Evolutionary conservation across 129 eudicot species (phyloP).

Genomic region (Artemisia tridentata): DNA sequence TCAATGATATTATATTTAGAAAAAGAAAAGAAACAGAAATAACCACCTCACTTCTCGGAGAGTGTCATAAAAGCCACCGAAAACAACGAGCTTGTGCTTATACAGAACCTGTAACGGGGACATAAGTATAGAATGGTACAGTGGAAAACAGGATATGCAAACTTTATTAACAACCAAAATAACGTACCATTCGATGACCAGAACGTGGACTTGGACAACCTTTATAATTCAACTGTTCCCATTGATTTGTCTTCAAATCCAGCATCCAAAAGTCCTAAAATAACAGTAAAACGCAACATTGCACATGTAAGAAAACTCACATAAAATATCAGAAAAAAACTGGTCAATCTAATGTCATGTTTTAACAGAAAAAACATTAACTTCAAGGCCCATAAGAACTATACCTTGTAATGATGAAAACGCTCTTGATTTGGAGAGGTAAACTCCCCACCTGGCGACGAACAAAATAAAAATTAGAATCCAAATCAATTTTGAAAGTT

Average conservation of each 20-base stretch:
- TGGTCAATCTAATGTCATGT: not conserved
- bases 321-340: not conserved
- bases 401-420: slow-evolving; percentile 97
- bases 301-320: not conserved
- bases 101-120: slow-evolving; percentile 67
- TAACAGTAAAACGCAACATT: slow-evolving; percentile 9
- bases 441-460: slow-evolving; percentile 82
- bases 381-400: not conserved
- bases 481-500: not conserved
- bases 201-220: slow-evolving; percentile 99
- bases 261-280: slow-evolving; percentile 91
- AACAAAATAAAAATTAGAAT: slow-evolving; percentile 1
- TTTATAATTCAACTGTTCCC: slow-evolving; percentile 96
- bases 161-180: not conserved
- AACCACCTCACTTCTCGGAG: slow-evolving; percentile 97
- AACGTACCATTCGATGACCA: slow-evolving; percentile 93
- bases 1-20: not conserved
- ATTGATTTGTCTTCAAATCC: slow-evolving; percentile 93
- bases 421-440: slow-evolving; percentile 99
- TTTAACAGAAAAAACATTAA: slow-evolving; percentile 6
- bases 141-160: slow-evolving; percentile 1
- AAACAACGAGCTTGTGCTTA: slow-evolving; percentile 91
- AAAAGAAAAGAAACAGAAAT: not conserved
- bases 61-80: slow-evolving; percentile 98
- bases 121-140: slow-evolving; percentile 11